Conservation (phyloP, 106 monocot species). For the Acanthochlamys bracteata region DNA sequence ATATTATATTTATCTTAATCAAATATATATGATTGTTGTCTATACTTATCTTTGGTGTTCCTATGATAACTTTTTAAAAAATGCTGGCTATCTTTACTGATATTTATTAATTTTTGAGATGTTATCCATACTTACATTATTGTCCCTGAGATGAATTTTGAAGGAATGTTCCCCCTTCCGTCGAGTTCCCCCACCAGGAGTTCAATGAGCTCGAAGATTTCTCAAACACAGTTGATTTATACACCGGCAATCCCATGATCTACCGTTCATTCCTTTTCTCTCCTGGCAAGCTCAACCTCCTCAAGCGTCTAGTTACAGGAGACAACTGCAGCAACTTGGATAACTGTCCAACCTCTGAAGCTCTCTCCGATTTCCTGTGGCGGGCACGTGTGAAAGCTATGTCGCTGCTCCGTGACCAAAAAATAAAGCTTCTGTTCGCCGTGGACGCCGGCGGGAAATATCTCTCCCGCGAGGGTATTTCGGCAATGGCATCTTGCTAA, state of each 20-base stretch:
- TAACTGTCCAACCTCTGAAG: slow-evolving; percentile 31
- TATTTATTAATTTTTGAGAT: no score
- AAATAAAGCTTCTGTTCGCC: slow-evolving; percentile 44
- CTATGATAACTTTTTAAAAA: no score
- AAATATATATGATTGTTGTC: no score
- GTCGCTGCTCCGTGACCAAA: slow-evolving; percentile 15
- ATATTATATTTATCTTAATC: no score
- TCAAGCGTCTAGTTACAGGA: slow-evolving; percentile 17
- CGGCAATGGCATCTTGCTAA: slow-evolving; percentile 47
- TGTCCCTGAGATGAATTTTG: no score
- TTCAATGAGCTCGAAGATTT: slow-evolving; percentile 32
- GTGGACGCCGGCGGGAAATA: slow-evolving; percentile 30
- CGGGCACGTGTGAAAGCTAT: slow-evolving; percentile 26
- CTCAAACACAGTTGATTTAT: slow-evolving; percentile 12
- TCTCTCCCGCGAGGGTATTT: slow-evolving; percentile 45
- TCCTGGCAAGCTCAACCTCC: slow-evolving; percentile 14
- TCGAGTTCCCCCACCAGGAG: slow-evolving; percentile 37
- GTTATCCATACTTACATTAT: no score
- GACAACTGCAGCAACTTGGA: background rate
- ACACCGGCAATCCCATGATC: slow-evolving; percentile 6
- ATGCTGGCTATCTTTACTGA: no score
- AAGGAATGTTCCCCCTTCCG: slow-evolving; percentile 15
- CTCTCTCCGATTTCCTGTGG: slow-evolving; percentile 44
- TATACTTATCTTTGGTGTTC: no score
- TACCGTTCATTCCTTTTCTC: slow-evolving; percentile 37